These are phyloP conservation scores for Speleostelium caveatum DNA, from an alignment of 78 protist genomes.

Conservation along the genomic window DNA sequence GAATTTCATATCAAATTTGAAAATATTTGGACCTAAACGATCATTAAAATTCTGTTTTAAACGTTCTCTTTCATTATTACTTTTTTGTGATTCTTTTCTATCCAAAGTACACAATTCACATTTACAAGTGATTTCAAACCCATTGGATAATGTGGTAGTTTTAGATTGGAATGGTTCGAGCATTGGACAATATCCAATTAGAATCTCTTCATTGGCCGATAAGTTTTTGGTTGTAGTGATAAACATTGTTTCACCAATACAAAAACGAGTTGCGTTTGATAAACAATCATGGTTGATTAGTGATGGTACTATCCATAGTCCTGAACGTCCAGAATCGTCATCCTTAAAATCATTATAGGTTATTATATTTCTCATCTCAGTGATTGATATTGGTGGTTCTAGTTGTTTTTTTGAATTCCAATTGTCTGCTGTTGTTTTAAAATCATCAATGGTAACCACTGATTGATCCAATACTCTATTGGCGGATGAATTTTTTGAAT, in stretches of 20 bases:
- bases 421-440: background rate
- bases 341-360: background rate
- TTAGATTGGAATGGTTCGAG: background rate
- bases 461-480: background rate
- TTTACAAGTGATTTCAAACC: background rate
- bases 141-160: background rate
- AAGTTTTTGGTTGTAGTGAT: background rate
- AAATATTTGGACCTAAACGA: no score
- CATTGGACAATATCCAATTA: background rate
- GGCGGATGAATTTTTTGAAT: background rate
- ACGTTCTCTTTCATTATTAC: background rate
- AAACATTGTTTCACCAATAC: slow-evolving; percentile 30
- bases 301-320: slow-evolving; percentile 13
- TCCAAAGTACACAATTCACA: slow-evolving; percentile 4
- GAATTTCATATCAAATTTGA: background rate
- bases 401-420: background rate
- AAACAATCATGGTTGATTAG: slow-evolving; percentile 13
- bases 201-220: background rate
- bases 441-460: background rate
- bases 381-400: background rate
- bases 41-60: no score
- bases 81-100: background rate
- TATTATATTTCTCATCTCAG: no score
- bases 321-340: background rate
- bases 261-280: background rate